Conservation (phyloP, 805 yeast genomes). For the Schizosaccharomyces pombe region DNA sequence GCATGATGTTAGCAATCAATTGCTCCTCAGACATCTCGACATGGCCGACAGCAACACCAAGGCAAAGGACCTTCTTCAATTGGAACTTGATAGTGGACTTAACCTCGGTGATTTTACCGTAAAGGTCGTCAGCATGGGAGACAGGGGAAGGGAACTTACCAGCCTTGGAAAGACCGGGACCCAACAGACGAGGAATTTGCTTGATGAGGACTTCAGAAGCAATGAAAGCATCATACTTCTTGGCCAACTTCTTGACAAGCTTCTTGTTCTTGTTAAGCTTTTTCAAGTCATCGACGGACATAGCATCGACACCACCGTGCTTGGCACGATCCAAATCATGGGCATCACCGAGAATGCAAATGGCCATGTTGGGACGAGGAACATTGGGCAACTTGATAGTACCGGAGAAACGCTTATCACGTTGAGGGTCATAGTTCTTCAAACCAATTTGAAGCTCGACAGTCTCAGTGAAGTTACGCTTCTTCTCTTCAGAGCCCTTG, state of each 20-base stretch:
- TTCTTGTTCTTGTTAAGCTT: slow-evolving; percentile 99
- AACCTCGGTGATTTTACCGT: slow-evolving; percentile 86
- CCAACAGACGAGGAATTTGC: slow-evolving; percentile 99
- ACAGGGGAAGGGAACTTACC: slow-evolving; percentile 99
- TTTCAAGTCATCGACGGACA: slow-evolving; percentile 99
- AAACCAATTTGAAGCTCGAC: slow-evolving; percentile 98
- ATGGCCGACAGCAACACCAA: slow-evolving; percentile 98
- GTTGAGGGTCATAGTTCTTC: slow-evolving; percentile 99
- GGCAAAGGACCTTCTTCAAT: slow-evolving; percentile 97
- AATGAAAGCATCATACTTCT: slow-evolving; percentile 98
- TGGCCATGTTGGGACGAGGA: slow-evolving; percentile 99
- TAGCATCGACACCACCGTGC: slow-evolving; percentile 96
- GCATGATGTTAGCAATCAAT: slow-evolving; percentile 90
- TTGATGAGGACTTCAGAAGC: slow-evolving; percentile 98
- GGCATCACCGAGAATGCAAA: slow-evolving; percentile 99
- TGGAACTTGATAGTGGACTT: slow-evolving; percentile 99
- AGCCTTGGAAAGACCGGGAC: slow-evolving; percentile 99
- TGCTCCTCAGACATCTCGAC: slow-evolving; percentile 97
- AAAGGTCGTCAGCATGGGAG: slow-evolving; percentile 95
- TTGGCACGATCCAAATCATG: slow-evolving; percentile 99
- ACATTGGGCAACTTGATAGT: slow-evolving; percentile 91
- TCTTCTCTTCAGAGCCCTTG: slow-evolving; percentile 79
- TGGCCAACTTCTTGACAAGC: slow-evolving; percentile 95
- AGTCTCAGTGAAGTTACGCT: slow-evolving; percentile 99
- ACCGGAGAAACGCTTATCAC: slow-evolving; percentile 99